Evolutionary conservation across 768 basidiomycete genomes (phyloP), one percentile per base, ranked within the genome.

Genomic region (Trametes cingulata): DNA sequence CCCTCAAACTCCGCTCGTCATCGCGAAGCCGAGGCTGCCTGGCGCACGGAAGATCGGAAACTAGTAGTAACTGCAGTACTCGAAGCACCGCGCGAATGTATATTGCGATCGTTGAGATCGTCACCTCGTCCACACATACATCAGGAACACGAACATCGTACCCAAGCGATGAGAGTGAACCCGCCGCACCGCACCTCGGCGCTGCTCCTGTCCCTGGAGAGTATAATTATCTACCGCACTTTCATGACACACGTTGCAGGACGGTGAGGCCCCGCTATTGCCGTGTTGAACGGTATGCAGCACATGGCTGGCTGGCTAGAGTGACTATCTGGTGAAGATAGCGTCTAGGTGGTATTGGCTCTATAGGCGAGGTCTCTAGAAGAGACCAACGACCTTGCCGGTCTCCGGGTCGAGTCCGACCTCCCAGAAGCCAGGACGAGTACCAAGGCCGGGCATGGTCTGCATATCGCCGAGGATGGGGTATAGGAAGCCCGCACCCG

Each of bases 401-500:
- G 86, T 85, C 68, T 90, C 84, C 25, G 83, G 79, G 71, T 93
- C 89, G 15, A 94, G 80, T 29, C 85, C 89, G 64, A 93, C 91
- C 74, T 94, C 92, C 91, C 91, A 94, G 80, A 94, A 94, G 19
- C 91, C 92, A 72, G 94, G 94, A 61, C 94, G 86, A 60, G 93
- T 97, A 24, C 88, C 92, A 41, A 97, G 83, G 66, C 95, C 96
- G 43, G 96, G 96, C 93, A 99, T 96, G 56, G 95, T 98, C 73
- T 93, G 90, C 92, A 99, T 98, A 73, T 95, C 93, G 39, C 91
- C 93, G n/a, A 91, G 80, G 62, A 98, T 83, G 22, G 96, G 95
- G 74, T 95, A 97, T 64, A 98, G 76, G 86, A 98, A 98, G 24
- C 93, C 93, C 58, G 95, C 95, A 42, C 96, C 96, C 6, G 94